These are phyloP conservation scores for Leptodermis oblonga DNA, from an alignment of 257 asterid species.

Conservation along the genomic window DNA sequence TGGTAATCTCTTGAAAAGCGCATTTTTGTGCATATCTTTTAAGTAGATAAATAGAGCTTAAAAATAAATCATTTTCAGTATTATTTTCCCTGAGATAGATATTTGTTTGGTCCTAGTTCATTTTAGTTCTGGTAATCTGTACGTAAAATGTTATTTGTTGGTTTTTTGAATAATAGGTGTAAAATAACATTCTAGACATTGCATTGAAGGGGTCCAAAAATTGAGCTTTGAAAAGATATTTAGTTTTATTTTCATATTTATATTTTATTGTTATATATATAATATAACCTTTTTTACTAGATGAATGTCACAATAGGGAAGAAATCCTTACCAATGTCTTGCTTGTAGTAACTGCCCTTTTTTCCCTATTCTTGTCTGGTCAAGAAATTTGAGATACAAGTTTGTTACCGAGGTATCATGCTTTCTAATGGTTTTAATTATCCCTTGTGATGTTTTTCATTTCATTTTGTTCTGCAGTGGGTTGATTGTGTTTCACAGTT, in stretches of 20 bases:
- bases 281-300: not conserved
- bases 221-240: not conserved
- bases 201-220: not conserved
- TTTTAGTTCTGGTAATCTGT: not conserved
- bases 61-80: not conserved
- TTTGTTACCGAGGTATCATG: not conserved
- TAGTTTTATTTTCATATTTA: not conserved
- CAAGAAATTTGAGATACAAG: not conserved
- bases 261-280: too few relatives aligned
- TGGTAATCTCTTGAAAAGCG: not conserved
- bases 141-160: not conserved
- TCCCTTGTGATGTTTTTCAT: constrained; percentile 6
- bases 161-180: not conserved
- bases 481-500: constrained; percentile 88
- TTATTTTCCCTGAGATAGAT: not conserved
- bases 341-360: not conserved
- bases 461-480: constrained; percentile 54
- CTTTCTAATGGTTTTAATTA: not conserved
- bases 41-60: not conserved
- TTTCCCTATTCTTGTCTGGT: too few relatives aligned
- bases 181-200: not conserved
- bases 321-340: not conserved
- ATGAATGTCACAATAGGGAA: not conserved
- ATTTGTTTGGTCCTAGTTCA: not conserved
- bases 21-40: not conserved